phyloP scores from a whole-genome alignment of 2,329 filamentous ascomycete species.

The Aspergillus brasiliensis region DNA sequence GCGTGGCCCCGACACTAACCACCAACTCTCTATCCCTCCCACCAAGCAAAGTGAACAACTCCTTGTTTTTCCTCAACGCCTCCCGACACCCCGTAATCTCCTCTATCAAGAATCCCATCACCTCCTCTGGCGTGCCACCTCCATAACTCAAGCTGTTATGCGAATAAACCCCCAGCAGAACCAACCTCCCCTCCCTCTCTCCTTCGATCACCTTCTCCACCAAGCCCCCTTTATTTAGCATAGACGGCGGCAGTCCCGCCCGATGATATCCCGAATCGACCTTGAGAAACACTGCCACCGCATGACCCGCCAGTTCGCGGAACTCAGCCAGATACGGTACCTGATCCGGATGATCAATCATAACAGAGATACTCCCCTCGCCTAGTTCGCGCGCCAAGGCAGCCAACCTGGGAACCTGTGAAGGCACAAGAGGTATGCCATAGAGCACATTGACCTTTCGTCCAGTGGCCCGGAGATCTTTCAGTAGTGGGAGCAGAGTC shows the following conservation, averaged over 20 bases:
- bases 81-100: conserved; percentile 58
- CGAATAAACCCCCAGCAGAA: conserved; percentile 68
- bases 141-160: conserved; percentile 74
- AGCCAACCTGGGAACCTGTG: conserved; percentile 62
- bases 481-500: conserved; percentile 62
- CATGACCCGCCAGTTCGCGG: conserved; percentile 45
- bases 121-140: conserved; percentile 56
- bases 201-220: conserved; percentile 30
- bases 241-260: conserved; percentile 63
- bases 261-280: conserved; percentile 73
- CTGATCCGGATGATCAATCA: conserved; percentile 70
- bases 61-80: conserved; percentile 27
- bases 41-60: conserved; percentile 9
- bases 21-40: conserved; percentile 42
- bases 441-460: conserved; percentile 69
- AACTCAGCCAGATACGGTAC: conserved; percentile 54
- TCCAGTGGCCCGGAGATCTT: conserved; percentile 57
- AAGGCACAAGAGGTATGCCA: conserved; percentile 68
- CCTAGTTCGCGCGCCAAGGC: conserved; percentile 59
- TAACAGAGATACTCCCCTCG: conserved; percentile 59
- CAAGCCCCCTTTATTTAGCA: conserved; percentile 39
- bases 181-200: conserved; percentile 30
- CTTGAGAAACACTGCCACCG: conserved; percentile 67
- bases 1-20: conserved; percentile 75
- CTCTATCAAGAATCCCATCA: conserved; percentile 59